Evolutionary conservation across 2,329 filamentous ascomycete genomes (phyloP).

Genomic region (Aspergillus sp.): DNA sequence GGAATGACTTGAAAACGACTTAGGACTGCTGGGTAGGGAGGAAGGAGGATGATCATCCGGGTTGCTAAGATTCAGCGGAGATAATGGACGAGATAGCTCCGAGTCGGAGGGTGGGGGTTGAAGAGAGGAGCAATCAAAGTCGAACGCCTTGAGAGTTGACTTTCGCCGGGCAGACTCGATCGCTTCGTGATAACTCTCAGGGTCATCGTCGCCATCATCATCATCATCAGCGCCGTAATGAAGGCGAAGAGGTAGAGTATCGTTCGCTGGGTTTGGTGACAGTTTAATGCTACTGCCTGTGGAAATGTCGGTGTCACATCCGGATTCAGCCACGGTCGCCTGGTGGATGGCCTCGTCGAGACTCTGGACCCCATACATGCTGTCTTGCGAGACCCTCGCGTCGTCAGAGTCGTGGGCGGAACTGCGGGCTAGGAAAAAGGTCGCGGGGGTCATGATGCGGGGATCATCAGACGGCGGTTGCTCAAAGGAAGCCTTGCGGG

Average conservation of each 20-base stretch:
- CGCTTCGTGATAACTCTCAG: constrained; percentile 15
- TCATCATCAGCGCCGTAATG: no score
- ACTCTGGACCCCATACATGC: constrained; percentile 51
- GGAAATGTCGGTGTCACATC: constrained; percentile 4
- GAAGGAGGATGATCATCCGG: constrained; percentile 41
- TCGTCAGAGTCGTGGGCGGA: constrained; percentile 38
- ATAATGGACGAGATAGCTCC: constrained; percentile 36
- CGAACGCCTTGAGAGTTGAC: constrained; percentile 24
- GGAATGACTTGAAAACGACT: constrained; percentile 52
- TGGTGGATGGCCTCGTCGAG: constrained; percentile 46
- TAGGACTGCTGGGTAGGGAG: constrained; percentile 51
- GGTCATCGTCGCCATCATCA: constrained; percentile 11
- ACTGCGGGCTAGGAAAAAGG: constrained; percentile 53
- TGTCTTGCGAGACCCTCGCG: constrained; percentile 31
- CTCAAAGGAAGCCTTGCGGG: constrained; percentile 29
- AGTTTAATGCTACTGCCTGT: constrained; percentile 3
- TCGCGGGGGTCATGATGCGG: constrained; percentile 41
- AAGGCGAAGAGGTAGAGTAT: neutral
- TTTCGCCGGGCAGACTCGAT: constrained; percentile 19
- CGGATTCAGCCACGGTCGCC: constrained; percentile 15
- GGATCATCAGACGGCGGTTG: constrained; percentile 30
- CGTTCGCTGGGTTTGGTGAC: neutral
- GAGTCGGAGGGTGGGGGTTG: constrained; percentile 15
- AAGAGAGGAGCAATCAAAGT: constrained; percentile 9
- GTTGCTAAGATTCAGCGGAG: constrained; percentile 39